Percentiles rank a stretch among this genome's conserved stretches.
These are phyloP conservation scores for Magnusiomyces suaveolens DNA, from an alignment of 1,139 yeast species.

Conservation along the genomic window DNA sequence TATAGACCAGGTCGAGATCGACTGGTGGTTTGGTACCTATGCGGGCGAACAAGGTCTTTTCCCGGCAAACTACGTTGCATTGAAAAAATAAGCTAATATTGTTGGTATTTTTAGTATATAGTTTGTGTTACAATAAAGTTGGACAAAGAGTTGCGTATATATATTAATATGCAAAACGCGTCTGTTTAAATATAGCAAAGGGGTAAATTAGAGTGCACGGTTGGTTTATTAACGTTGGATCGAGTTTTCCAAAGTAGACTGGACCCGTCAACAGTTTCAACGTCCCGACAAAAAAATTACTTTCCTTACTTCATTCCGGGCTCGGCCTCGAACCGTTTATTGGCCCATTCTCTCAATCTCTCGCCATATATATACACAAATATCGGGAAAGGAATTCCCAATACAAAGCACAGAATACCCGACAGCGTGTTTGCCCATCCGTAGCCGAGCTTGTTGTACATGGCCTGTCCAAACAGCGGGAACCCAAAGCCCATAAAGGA, in stretches of 20 bases:
- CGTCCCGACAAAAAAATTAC: too few species aligned
- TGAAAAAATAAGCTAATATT: constrained; percentile 32
- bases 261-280: too few species aligned
- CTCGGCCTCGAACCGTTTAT: constrained; percentile 30
- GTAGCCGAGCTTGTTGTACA: constrained; percentile 36
- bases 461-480: constrained; percentile 29
- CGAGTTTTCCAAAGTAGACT: too few species aligned
- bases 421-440: constrained; percentile 63
- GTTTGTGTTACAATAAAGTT: not conserved
- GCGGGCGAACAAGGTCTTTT: constrained; percentile 74
- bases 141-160: too few species aligned
- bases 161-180: too few species aligned
- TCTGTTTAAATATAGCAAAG: too few species aligned
- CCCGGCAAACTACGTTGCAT: constrained; percentile 78
- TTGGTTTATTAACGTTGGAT: too few species aligned
- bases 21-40: constrained; percentile 91
- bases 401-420: constrained; percentile 44
- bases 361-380: constrained; percentile 50
- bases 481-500: constrained; percentile 50
- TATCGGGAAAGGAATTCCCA: constrained; percentile 58
- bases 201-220: too few species aligned
- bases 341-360: constrained; percentile 47
- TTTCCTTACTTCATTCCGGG: too few species aligned
- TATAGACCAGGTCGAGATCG: constrained; percentile 84
- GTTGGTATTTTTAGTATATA: not conserved